Evolutionary conservation across 495 filamentous ascomycete genomes (phyloP).

Genomic region (Hypoxylon fuscum): DNA sequence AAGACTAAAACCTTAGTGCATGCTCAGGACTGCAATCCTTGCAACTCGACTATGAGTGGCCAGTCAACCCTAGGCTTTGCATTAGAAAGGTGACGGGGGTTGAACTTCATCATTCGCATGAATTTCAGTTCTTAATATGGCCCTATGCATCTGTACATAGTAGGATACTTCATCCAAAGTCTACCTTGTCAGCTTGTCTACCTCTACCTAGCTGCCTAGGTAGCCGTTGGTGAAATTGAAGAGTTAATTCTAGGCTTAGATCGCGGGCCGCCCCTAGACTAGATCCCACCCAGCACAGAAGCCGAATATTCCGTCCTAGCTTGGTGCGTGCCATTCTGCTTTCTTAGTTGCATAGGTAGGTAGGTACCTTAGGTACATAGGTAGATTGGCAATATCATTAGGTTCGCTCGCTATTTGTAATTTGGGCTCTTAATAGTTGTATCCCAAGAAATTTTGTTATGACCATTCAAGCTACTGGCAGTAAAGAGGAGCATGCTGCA

Average conservation of each 20-base stretch:
- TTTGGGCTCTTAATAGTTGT: too few species aligned
- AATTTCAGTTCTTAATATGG: conserved; percentile 28
- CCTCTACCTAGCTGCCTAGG: conserved; percentile 10
- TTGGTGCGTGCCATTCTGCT: too few species aligned
- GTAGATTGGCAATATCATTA: too few species aligned
- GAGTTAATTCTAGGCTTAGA: conserved; percentile 21
- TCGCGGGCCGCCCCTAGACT: conserved; percentile 37
- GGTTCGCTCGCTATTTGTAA: too few species aligned
- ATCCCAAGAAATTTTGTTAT: too few species aligned
- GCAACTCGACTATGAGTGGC: conserved; percentile 21
- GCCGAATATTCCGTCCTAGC: too few species aligned
- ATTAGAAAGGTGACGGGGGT: conserved; percentile 13
- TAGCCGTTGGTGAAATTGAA: conserved; percentile 13
- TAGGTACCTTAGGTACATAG: too few species aligned
- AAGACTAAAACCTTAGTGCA: conserved; percentile 13
- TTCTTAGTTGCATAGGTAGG: too few species aligned
- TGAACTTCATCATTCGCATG: conserved; percentile 24
- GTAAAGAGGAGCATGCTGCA: background rate
- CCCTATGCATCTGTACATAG: conserved; percentile 10
- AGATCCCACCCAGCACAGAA: conserved; percentile 15
- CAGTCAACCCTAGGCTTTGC: conserved; percentile 18
- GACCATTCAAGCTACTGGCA: background rate
- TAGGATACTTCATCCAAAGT: conserved; percentile 8
- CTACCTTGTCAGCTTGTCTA: too few species aligned
- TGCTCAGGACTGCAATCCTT: conserved; percentile 12